Conservation (phyloP, 2,329 filamentous ascomycete species). For the Aureobasidium sp. region DNA sequence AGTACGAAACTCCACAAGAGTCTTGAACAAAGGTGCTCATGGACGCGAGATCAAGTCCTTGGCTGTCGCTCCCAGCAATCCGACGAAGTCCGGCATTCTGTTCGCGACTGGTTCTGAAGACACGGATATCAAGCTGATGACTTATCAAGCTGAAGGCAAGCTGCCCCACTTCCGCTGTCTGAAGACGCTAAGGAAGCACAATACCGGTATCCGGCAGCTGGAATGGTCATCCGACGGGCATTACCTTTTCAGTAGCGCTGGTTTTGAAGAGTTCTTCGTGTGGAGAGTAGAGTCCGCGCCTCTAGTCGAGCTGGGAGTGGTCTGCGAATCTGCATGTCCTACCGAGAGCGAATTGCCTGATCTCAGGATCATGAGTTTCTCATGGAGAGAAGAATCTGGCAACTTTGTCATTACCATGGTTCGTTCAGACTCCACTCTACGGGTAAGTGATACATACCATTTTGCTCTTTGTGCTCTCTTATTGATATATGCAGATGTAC, state of each 20-base stretch:
- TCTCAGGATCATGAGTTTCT: constrained; percentile 74
- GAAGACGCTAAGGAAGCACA: constrained; percentile 66
- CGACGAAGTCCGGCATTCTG: constrained; percentile 23
- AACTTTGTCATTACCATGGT: constrained; percentile 56
- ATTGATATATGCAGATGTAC: constrained; percentile 33
- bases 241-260: constrained; percentile 77
- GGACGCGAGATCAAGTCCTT: constrained; percentile 74
- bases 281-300: constrained; percentile 60
- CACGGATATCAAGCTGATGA: constrained; percentile 64
- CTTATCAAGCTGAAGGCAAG: background rate
- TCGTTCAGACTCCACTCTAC: constrained; percentile 76
- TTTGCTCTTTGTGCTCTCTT: background rate
- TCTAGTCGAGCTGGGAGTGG: constrained; percentile 43
- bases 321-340: constrained; percentile 43
- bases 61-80: constrained; percentile 33
- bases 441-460: constrained; percentile 30
- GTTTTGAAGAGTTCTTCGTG: constrained; percentile 79
- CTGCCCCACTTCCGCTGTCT: constrained; percentile 39
- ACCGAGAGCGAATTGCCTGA: constrained; percentile 50
- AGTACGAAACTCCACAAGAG: background rate
- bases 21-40: constrained; percentile 55
- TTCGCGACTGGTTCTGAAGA: constrained; percentile 65
- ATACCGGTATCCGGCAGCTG: constrained; percentile 73
- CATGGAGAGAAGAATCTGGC: constrained; percentile 35
- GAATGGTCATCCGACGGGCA: constrained; percentile 59